These are phyloP conservation scores for Geosmithia morbida DNA, from an alignment of 2,329 filamentous ascomycete species.

Conservation along the genomic window DNA sequence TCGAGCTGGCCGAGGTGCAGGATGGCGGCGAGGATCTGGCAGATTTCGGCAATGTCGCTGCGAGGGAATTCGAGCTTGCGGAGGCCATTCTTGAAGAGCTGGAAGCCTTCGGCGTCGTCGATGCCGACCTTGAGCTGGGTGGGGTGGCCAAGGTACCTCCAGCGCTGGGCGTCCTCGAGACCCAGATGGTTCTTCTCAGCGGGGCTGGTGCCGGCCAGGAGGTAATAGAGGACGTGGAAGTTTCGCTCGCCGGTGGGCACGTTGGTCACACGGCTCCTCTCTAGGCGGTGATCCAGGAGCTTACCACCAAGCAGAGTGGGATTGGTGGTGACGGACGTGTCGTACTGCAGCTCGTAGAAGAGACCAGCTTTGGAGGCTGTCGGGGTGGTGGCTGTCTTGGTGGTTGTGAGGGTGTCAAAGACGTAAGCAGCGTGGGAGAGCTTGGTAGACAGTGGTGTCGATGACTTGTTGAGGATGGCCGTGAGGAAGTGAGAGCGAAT, in stretches of 20 bases:
- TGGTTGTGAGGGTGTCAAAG: slow-evolving; percentile 92
- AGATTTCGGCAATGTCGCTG: slow-evolving; percentile 90
- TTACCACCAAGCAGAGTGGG: slow-evolving; percentile 89
- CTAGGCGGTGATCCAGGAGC: slow-evolving; percentile 81
- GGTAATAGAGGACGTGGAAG: slow-evolving; percentile 92
- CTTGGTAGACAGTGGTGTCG: slow-evolving; percentile 85
- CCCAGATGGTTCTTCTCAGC: slow-evolving; percentile 81
- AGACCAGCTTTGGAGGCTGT: slow-evolving; percentile 92
- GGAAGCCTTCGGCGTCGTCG: slow-evolving; percentile 90
- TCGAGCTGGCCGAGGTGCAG: slow-evolving; percentile 97
- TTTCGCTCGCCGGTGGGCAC: slow-evolving; percentile 94
- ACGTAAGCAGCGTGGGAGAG: slow-evolving; percentile 87
- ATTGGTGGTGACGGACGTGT: slow-evolving; percentile 70
- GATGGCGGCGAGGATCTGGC: slow-evolving; percentile 84
- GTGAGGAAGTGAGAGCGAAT: slow-evolving; percentile 79
- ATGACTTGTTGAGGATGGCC: slow-evolving; percentile 74
- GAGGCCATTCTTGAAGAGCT: slow-evolving; percentile 92
- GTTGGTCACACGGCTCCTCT: slow-evolving; percentile 78
- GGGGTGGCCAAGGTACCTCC: slow-evolving; percentile 92
- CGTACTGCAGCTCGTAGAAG: slow-evolving; percentile 94
- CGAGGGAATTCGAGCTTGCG: slow-evolving; percentile 89
- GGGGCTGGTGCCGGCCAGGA: slow-evolving; percentile 78
- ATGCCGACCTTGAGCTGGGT: slow-evolving; percentile 95
- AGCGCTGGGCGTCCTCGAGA: slow-evolving; percentile 46
- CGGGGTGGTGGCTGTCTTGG: slow-evolving; percentile 89